Evolutionary conservation across 345 rosid genomes (phyloP).

Genomic region (Euphorbia tirucalli): DNA sequence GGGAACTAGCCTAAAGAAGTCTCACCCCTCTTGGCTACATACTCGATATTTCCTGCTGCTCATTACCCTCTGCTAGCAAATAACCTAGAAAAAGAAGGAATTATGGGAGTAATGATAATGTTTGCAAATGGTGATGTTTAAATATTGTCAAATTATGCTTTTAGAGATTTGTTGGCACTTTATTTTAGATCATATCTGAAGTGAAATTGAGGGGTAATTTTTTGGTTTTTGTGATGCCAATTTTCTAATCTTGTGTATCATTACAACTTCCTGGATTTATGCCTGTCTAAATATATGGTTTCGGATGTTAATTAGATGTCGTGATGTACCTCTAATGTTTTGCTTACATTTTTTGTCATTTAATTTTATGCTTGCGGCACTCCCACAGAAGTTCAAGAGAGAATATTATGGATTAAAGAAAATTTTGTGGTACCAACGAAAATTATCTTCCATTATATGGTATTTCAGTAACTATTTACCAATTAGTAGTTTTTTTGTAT

Average conservation of each 20-base stretch:
- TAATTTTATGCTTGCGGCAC: slow-evolving; percentile 49
- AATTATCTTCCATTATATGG: no score
- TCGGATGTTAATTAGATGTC: no score
- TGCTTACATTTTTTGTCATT: background rate
- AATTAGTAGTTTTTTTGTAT: no score
- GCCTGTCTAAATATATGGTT: no score
- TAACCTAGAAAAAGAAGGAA: background rate
- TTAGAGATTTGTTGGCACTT: background rate
- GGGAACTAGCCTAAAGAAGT: background rate
- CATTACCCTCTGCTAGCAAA: background rate
- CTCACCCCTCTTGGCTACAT: background rate
- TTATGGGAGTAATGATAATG: background rate
- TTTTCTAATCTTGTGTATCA: no score
- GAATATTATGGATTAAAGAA: no score
- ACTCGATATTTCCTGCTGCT: background rate
- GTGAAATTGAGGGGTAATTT: background rate
- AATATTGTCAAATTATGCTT: background rate
- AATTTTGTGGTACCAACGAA: no score
- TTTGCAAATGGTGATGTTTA: background rate
- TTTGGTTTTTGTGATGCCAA: background rate
- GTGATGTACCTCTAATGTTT: background rate
- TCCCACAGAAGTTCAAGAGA: slow-evolving; percentile 76
- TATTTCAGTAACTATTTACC: no score
- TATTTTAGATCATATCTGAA: background rate
- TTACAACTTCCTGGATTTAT: background rate